phyloP scores from a whole-genome alignment of 306 rosid species.

The Malus orientalis region DNA sequence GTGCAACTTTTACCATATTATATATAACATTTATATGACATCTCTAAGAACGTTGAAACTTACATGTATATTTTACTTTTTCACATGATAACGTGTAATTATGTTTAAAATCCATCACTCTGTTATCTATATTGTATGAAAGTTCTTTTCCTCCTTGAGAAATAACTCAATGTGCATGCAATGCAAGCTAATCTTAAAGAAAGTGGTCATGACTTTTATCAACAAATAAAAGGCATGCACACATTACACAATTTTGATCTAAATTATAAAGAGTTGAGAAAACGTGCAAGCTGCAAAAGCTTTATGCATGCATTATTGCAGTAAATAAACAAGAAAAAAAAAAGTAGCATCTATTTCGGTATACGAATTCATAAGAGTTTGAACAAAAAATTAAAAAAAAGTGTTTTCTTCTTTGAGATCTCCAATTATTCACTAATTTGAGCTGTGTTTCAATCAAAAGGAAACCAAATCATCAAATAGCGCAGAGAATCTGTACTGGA shows the following conservation, averaged over 20 bases:
- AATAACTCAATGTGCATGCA: background rate
- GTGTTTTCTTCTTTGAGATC: background rate
- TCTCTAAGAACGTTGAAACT: too few species aligned
- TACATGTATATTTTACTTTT: too few species aligned
- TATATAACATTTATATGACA: too few species aligned
- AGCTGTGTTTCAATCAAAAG: background rate
- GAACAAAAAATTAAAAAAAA: background rate
- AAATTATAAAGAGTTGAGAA: background rate
- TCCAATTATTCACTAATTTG: background rate
- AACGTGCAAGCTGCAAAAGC: background rate
- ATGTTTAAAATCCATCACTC: too few species aligned
- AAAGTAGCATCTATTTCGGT: background rate
- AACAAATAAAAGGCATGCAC: background rate
- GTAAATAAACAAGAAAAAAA: background rate
- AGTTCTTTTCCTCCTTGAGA: background rate
- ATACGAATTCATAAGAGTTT: background rate
- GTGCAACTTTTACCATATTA: too few species aligned
- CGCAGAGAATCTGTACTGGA: slow-evolving; percentile 20
- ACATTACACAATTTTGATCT: background rate
- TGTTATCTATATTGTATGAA: too few species aligned
- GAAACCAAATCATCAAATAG: slow-evolving; percentile 11
- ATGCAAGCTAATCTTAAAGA: background rate
- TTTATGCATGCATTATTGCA: background rate
- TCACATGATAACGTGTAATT: too few species aligned
- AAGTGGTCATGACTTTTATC: slow-evolving; percentile 1